Percentiles rank a stretch among this genome's conserved stretches.
phyloP scores from a whole-genome alignment of 805 yeast genomes.

The Metschnikowia hibisci region DNA sequence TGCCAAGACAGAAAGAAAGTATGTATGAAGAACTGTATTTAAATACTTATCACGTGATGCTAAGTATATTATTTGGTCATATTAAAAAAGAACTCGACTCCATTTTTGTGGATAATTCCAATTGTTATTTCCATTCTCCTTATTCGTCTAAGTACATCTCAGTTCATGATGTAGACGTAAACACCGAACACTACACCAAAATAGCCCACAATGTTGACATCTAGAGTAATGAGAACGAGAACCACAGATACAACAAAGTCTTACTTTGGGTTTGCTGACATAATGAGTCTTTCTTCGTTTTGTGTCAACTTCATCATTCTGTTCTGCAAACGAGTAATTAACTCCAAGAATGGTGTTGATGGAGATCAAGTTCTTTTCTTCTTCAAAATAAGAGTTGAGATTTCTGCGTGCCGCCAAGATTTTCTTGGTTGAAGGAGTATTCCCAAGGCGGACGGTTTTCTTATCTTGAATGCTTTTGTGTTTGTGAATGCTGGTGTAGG shows the following conservation, averaged over 20 bases:
- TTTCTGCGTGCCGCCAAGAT: constrained; percentile 41
- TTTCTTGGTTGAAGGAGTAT: constrained; percentile 41
- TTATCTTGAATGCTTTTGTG: constrained; percentile 19
- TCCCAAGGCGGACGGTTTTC: constrained; percentile 33
- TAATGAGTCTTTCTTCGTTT: constrained; percentile 16
- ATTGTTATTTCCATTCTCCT: no score
- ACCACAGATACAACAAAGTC: constrained; percentile 42
- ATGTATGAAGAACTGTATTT: no score
- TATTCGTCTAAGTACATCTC: constrained; percentile 33
- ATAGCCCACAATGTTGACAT: constrained; percentile 39
- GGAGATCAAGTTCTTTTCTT: constrained; percentile 41
- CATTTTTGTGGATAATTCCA: no score
- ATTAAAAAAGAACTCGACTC: no score
- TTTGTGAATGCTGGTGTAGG: constrained; percentile 31
- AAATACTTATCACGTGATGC: no score
- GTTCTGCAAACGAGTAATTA: constrained; percentile 40
- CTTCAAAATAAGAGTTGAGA: constrained; percentile 43
- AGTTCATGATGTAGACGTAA: constrained; percentile 38
- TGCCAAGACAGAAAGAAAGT: no score
- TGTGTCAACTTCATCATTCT: constrained; percentile 17
- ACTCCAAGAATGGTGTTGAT: constrained; percentile 39
- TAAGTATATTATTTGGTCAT: no score
- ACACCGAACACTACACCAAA: constrained; percentile 39
- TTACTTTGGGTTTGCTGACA: constrained; percentile 29
- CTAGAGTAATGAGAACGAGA: constrained; percentile 33